These are phyloP conservation scores for Chara braunii DNA, from an alignment of 139 green algal genomes.

Conservation along the genomic window DNA sequence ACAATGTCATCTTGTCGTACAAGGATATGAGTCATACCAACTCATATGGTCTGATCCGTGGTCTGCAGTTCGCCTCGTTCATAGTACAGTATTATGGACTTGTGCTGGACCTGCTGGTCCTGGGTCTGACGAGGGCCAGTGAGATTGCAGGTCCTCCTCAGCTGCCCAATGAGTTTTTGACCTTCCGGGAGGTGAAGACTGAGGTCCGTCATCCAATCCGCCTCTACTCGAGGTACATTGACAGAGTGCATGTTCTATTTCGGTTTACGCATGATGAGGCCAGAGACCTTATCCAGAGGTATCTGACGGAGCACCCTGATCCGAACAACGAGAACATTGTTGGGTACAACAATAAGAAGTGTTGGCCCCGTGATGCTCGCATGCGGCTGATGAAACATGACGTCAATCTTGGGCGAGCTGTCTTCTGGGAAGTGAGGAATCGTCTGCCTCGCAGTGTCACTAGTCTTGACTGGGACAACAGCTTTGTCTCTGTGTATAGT, in stretches of 20 bases:
- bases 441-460: conserved; percentile 79
- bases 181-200: conserved; percentile 73
- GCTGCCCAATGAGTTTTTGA: conserved; percentile 94
- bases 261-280: conserved; percentile 91
- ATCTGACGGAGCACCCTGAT: conserved; percentile 98
- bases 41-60: conserved; percentile 91
- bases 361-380: conserved; percentile 94
- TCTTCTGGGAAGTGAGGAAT: conserved; percentile 57
- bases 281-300: conserved; percentile 54
- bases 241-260: conserved; percentile 77
- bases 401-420: conserved; percentile 95
- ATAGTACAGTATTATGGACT: conserved; percentile 93
- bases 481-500: conserved; percentile 90
- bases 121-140: conserved; percentile 88
- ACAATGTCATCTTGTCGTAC: conserved; percentile 52
- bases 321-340: conserved; percentile 99
- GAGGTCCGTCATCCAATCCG: conserved; percentile 94
- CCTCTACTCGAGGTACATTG: conserved; percentile 91
- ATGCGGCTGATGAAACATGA: conserved; percentile 99
- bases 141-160: conserved; percentile 88
- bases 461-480: conserved; percentile 96
- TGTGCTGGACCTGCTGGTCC: conserved; percentile 92
- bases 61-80: conserved; percentile 96
- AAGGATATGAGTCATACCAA: conserved; percentile 99
- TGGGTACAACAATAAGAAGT: conserved; percentile 99